phyloP scores from a whole-genome alignment of 176 grass and related monocot genomes.

The Zoysia japonica region DNA sequence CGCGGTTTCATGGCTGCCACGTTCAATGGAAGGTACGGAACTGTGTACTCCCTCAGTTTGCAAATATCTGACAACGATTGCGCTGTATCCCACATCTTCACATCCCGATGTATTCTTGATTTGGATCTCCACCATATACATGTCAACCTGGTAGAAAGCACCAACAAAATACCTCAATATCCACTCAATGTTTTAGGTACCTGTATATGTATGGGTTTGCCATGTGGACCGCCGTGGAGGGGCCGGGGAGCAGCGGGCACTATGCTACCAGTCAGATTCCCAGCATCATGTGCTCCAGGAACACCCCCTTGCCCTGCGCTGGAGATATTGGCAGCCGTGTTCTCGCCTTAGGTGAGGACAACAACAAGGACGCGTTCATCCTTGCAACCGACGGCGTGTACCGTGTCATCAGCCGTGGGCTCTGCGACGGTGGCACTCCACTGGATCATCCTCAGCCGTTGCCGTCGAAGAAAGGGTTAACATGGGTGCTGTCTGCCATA shows the following conservation, averaged over 20 bases:
- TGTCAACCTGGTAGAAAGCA: no score
- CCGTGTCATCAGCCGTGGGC: conserved; percentile 41
- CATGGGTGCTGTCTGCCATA: no score
- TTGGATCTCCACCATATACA: no score
- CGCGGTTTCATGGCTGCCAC: conserved; percentile 37
- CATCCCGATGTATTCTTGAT: no score
- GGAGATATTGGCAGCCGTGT: conserved; percentile 5
- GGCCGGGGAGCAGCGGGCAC: conserved; percentile 8
- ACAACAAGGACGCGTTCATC: conserved; percentile 54
- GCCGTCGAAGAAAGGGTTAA: neutral
- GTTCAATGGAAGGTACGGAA: conserved; percentile 43
- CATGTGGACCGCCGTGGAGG: conserved; percentile 42
- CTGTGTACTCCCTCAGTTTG: no score
- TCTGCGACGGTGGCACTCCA: conserved; percentile 22
- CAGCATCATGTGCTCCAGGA: conserved; percentile 24
- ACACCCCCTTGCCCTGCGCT: conserved; percentile 22
- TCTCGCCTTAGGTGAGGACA: conserved; percentile 56
- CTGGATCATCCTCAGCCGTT: neutral
- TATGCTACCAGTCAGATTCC: conserved; percentile 1
- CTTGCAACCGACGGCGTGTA: conserved; percentile 42
- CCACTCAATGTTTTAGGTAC: conserved; percentile 46
- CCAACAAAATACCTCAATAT: no score
- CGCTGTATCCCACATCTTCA: no score
- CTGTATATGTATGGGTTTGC: conserved; percentile 49
- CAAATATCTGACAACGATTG: no score